phyloP scores from a whole-genome alignment of 148 eudicot species.

The Fagopyrum tataricum region DNA sequence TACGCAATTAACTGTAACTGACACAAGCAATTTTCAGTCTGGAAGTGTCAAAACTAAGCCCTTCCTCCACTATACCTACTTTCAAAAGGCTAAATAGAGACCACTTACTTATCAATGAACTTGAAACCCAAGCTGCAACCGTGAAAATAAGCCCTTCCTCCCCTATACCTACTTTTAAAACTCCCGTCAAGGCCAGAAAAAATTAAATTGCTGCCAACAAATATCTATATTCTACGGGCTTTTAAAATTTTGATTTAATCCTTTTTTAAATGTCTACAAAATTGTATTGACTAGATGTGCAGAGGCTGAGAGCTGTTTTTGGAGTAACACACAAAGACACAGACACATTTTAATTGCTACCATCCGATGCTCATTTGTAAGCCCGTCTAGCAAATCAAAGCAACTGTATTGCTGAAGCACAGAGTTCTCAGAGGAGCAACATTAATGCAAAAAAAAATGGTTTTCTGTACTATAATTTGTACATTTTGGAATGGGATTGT shows the following conservation, averaged over 20 bases:
- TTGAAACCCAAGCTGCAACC: constrained; percentile 10
- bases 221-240: background rate
- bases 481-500: background rate
- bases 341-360: no score
- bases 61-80: no score
- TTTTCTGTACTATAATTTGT: background rate
- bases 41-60: constrained; percentile 97
- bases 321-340: background rate
- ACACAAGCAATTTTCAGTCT: constrained; percentile 34
- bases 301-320: background rate
- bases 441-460: background rate
- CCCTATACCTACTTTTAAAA: background rate
- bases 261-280: background rate
- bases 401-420: no score
- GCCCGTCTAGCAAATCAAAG: no score
- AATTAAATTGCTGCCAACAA: constrained; percentile 26
- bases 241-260: background rate
- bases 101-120: constrained; percentile 33
- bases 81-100: constrained; percentile 28
- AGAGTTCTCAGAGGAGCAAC: no score
- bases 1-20: background rate
- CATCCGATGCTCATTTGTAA: no score
- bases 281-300: background rate
- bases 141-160: background rate
- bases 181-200: constrained; percentile 2